Conservation (phyloP, 2,329 filamentous ascomycete genomes). For the Neopestalotiopsis sp. region DNA sequence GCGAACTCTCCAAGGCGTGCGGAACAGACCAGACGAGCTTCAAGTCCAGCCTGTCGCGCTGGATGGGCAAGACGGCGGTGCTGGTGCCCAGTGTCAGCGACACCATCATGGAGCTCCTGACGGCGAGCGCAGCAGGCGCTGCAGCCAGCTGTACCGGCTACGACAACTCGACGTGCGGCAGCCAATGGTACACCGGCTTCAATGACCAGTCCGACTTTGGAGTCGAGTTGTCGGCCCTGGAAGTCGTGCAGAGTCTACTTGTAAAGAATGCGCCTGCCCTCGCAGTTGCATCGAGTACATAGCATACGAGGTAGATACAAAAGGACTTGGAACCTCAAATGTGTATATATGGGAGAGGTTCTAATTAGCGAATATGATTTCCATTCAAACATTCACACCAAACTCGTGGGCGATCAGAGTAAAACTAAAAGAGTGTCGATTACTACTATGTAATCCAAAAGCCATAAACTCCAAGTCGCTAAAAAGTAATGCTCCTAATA, state of each 20-base stretch:
- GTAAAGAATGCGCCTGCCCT: conserved; percentile 24
- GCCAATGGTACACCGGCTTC: conserved; percentile 37
- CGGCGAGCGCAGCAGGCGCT: conserved; percentile 36
- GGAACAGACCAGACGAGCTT: conserved; percentile 40
- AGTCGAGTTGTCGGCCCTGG: conserved; percentile 39
- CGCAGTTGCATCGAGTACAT: conserved; percentile 17
- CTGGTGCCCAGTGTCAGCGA: conserved; percentile 37
- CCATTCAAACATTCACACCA: neutral
- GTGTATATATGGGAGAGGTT: neutral
- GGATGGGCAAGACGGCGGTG: conserved; percentile 38
- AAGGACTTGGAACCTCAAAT: neutral
- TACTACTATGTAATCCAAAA: neutral
- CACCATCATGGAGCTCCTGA: conserved; percentile 34
- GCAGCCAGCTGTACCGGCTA: conserved; percentile 36
- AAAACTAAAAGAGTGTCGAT: neutral
- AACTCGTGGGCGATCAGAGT: neutral
- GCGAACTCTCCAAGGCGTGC: conserved; percentile 44
- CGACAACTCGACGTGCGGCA: conserved; percentile 35
- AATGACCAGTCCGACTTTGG: conserved; percentile 41
- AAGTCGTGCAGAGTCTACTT: conserved; percentile 36
- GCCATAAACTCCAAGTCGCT: neutral
- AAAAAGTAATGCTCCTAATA: neutral
- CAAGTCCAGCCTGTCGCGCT: conserved; percentile 34
- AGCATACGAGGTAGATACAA: neutral
- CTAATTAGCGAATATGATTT: neutral